A percentile compares a stretch with the other conserved stretches of the same genome.
Evolutionary conservation across 345 rosid genomes (phyloP).

Genomic region (Brassica nigra): DNA sequence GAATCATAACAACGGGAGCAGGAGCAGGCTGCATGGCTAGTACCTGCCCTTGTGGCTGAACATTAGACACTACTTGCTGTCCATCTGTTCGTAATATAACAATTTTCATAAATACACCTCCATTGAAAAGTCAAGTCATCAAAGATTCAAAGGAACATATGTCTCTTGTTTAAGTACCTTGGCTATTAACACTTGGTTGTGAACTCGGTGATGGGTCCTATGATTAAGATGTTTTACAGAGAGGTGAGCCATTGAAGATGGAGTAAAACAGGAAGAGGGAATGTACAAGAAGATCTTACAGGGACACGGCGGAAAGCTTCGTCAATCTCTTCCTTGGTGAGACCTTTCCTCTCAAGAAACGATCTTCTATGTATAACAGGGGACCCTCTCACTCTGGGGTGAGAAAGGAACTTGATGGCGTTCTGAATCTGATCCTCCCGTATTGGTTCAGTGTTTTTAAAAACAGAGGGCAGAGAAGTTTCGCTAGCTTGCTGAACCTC

Average conservation of each 20-base stretch:
- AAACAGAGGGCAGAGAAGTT: conserved; percentile 57
- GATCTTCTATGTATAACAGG: conserved; percentile 87
- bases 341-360: conserved; percentile 95
- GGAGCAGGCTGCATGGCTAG: conserved; percentile 70
- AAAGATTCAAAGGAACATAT: conserved; percentile 20
- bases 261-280: no score
- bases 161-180: conserved; percentile 50
- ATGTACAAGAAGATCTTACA: conserved; percentile 42
- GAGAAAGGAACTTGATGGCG: conserved; percentile 94
- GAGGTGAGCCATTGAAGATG: not conserved
- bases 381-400: conserved; percentile 89
- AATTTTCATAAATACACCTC: conserved; percentile 18
- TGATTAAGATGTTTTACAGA: conserved; percentile 24
- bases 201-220: conserved; percentile 82
- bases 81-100: conserved; percentile 47
- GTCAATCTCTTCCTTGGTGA: conserved; percentile 93
- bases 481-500: conserved; percentile 57
- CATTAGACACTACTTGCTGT: conserved; percentile 53
- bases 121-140: not conserved
- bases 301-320: conserved; percentile 96
- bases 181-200: conserved; percentile 52
- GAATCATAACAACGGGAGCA: conserved; percentile 50
- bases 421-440: conserved; percentile 95
- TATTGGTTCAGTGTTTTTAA: conserved; percentile 85
- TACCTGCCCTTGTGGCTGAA: conserved; percentile 54